Base-by-base conservation (phyloP, 805 yeast species). In the Candida boidinii region DNA sequence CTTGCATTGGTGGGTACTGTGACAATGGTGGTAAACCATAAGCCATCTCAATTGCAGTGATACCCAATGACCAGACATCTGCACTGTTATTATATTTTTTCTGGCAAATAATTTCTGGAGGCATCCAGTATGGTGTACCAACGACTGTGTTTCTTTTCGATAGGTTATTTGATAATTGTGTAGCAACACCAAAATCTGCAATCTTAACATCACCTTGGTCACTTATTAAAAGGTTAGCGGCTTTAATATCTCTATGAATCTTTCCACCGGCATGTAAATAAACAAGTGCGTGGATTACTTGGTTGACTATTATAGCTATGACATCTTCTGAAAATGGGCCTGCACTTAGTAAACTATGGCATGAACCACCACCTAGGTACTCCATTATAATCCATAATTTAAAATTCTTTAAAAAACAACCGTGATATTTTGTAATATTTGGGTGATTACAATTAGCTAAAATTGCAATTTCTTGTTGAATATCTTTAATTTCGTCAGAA, bases 151-250 rank as follows among this genome's bases (percentile, higher is more conserved):
- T 64, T 28, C 64, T 36, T 36, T 75, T 64, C 13, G 73, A 64
- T 36, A 73, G 58, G 44, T 72, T 66, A 32, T 77, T 78, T 2
- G 76, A 66, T 4, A 58, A 65, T 44, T 78, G 82, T 1, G 96
- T 84, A 1, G 97, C 94, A 9, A 90, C 96, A 1, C 97, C 97
- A 56, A 90, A 90, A 54, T 90, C 98, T 2, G 96, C 96, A 30
- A 90, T 67, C 47, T 90, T 92, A 11, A 86, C 90, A 8, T 71
- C 77, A 3, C 94, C 88, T 10, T 66, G 57, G 2, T 69, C 68
- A 14, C 85, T 77, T 13, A 88, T 53, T 22, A 90, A 59, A 17
- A 90, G 74, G 53, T 90, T 90, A 0, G 96, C 97, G 2, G 96
- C 95, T 52, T 88, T 90, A 33, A 90, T 83, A 54, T 90, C 97